These are phyloP conservation scores for Eimeria falciformis DNA, from an alignment of 169 alveolate species.

Conservation along the genomic window DNA sequence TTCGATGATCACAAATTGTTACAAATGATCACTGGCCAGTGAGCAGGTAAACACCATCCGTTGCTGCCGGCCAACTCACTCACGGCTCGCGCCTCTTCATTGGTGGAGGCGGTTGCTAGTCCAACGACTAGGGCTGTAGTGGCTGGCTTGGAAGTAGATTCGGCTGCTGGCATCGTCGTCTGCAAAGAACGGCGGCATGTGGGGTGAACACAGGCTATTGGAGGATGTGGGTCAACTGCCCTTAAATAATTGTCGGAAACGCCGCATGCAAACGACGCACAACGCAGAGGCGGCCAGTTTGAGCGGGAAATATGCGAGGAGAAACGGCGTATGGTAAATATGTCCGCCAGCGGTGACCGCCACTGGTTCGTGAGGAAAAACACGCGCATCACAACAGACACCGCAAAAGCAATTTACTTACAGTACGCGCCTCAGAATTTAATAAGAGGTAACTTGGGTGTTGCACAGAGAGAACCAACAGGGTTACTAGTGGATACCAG, in stretches of 20 bases:
- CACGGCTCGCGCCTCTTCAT: slow-evolving; percentile 56
- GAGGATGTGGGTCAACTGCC: too few species aligned
- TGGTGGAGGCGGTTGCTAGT: slow-evolving; percentile 35
- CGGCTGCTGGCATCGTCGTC: slow-evolving; percentile 27
- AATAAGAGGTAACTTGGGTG: background rate
- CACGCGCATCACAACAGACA: background rate
- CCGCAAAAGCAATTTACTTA: slow-evolving; percentile 14
- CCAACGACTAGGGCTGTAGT: slow-evolving; percentile 41
- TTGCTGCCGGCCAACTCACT: background rate
- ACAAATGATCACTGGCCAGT: too few species aligned
- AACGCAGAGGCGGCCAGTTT: background rate
- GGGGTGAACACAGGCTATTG: too few species aligned
- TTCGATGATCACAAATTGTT: too few species aligned
- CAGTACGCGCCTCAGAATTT: slow-evolving; percentile 37
- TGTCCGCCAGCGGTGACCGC: too few species aligned
- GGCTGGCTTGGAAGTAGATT: slow-evolving; percentile 19
- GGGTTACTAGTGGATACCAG: background rate
- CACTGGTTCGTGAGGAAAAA: background rate
- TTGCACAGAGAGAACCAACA: slow-evolving; percentile 21
- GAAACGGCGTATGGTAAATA: too few species aligned
- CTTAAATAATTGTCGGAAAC: background rate
- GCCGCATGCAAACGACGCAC: background rate
- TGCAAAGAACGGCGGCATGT: slow-evolving; percentile 57
- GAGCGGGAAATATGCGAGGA: background rate
- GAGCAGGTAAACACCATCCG: too few species aligned